Evolutionary conservation across 2,329 filamentous ascomycete genomes (phyloP).

Genomic region (Aureobasidium melanogenum): DNA sequence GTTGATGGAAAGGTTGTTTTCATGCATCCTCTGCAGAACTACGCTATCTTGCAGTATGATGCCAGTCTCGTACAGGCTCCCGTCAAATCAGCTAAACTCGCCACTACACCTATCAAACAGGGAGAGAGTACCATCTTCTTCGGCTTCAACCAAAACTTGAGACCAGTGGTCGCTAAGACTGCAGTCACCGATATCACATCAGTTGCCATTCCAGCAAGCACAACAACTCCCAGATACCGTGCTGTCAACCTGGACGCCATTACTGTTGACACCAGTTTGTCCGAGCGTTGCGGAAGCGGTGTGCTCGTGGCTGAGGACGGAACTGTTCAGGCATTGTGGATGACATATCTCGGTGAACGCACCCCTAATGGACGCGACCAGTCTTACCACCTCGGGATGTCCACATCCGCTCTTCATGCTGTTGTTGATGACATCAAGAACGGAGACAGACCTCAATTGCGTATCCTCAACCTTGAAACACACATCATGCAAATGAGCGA

Average conservation of each 20-base stretch:
- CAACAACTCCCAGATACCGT: slow-evolving; percentile 81
- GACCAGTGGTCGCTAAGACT: slow-evolving; percentile 88
- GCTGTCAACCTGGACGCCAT: slow-evolving; percentile 96
- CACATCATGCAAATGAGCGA: slow-evolving; percentile 95
- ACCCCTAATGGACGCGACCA: slow-evolving; percentile 75
- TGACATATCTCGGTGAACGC: slow-evolving; percentile 92
- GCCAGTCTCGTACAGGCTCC: slow-evolving; percentile 87
- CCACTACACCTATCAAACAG: slow-evolving; percentile 75
- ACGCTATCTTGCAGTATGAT: slow-evolving; percentile 91
- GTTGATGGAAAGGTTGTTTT: slow-evolving; percentile 92
- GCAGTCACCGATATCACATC: slow-evolving; percentile 96
- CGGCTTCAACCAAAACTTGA: slow-evolving; percentile 93
- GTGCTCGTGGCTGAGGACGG: slow-evolving; percentile 85
- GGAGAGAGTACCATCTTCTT: slow-evolving; percentile 93
- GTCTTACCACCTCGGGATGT: slow-evolving; percentile 90
- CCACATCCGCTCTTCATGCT: slow-evolving; percentile 78
- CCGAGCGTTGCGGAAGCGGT: slow-evolving; percentile 85
- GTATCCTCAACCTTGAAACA: slow-evolving; percentile 90
- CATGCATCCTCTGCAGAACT: slow-evolving; percentile 93
- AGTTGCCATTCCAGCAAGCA: slow-evolving; percentile 90
- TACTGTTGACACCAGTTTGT: slow-evolving; percentile 88
- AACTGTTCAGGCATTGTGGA: slow-evolving; percentile 88
- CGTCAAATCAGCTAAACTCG: slow-evolving; percentile 79
- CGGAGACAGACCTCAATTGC: slow-evolving; percentile 68
- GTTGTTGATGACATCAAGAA: slow-evolving; percentile 80